These are phyloP conservation scores for Symbiodinium pilosum DNA, from an alignment of 73 alveolate species.

Conservation along the genomic window DNA sequence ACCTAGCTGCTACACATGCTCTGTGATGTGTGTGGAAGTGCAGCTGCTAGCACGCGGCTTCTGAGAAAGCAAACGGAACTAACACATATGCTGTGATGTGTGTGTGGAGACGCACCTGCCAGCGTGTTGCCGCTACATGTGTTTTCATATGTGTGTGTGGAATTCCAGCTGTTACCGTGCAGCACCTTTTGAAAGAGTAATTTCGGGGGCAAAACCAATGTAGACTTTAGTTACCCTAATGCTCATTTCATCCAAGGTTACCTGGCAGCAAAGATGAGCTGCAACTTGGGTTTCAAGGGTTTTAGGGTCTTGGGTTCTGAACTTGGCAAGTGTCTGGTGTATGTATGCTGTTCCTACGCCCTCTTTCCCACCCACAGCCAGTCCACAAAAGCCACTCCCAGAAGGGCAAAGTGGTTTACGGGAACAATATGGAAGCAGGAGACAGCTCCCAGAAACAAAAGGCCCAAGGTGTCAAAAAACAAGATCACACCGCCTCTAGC, in stretches of 20 bases:
- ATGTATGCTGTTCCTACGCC: background rate
- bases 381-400: background rate
- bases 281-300: background rate
- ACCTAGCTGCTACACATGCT: no score
- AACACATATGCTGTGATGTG: no score
- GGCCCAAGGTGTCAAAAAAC: background rate
- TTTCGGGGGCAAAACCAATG: no score
- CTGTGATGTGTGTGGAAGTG: no score
- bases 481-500: background rate
- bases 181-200: no score
- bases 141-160: no score
- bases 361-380: background rate
- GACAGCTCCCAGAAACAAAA: background rate
- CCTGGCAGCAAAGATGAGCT: background rate
- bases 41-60: no score
- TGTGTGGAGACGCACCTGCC: no score
- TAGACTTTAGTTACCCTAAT: background rate
- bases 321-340: background rate
- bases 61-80: no score
- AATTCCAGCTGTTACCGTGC: no score
- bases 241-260: background rate
- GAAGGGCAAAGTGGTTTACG: background rate
- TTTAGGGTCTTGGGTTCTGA: background rate
- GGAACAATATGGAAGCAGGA: background rate
- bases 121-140: no score